These are phyloP conservation scores for Olyra latifolia DNA, from an alignment of 176 grass and related monocot species.

Conservation along the genomic window DNA sequence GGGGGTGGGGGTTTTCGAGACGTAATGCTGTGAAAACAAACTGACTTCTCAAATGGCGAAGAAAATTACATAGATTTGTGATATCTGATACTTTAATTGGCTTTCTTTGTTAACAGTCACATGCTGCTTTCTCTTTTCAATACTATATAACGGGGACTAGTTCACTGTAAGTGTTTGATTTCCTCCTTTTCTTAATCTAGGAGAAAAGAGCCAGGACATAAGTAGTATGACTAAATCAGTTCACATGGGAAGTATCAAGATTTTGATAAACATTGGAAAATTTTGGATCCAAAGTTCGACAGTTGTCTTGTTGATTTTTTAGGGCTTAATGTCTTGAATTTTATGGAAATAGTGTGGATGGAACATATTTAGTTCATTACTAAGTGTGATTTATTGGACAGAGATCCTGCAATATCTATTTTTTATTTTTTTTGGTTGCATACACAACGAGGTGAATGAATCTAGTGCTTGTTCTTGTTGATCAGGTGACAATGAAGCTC, in stretches of 20 bases:
- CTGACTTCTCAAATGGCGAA: neutral
- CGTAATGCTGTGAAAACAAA: neutral
- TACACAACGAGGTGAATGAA: slow-evolving; percentile 1
- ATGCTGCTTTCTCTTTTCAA: too few relatives aligned
- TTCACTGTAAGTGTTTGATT: slow-evolving; percentile 4
- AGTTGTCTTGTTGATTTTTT: neutral
- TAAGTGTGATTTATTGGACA: slow-evolving; percentile 10
- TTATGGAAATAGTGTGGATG: slow-evolving; percentile 4
- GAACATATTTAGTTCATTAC: neutral
- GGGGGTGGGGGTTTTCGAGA: neutral
- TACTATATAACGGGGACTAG: too few relatives aligned
- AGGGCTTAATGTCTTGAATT: neutral
- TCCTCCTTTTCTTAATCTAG: neutral
- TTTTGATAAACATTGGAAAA: neutral
- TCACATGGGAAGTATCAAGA: neutral
- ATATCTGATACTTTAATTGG: neutral
- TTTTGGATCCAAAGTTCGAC: neutral
- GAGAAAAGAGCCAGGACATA: slow-evolving; percentile 5
- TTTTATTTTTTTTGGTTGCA: slow-evolving; percentile 7
- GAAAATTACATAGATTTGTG: neutral
- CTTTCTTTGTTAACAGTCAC: neutral
- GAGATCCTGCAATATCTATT: neutral
- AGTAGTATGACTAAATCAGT: neutral
- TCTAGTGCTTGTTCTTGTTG: neutral
- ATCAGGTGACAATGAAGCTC: slow-evolving; percentile 65